Evolutionary conservation across 345 rosid genomes (phyloP), one percentile per base, ranked within the genome.

Genomic region (Lepidium africanum): DNA sequence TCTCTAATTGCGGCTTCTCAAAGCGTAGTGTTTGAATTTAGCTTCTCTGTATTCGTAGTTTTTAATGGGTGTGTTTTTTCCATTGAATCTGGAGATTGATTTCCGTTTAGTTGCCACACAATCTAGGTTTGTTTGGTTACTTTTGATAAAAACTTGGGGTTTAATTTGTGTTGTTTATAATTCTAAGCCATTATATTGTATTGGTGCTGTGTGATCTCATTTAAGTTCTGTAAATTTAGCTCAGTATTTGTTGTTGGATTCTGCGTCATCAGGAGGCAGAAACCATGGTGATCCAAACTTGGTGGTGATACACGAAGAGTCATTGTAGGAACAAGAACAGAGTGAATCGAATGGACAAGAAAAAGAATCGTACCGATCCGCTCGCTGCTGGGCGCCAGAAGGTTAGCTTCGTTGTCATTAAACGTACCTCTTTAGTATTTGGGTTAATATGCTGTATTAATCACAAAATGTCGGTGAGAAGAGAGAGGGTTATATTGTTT

Each of bases 351-450:
- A 93, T 90, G 97, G 98, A 93, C 70, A 90, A 88, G 84, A 90
- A 87, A 82, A 93, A 87, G 87, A 87, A 63, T 74, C 91, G 96
- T 65, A 75, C 82, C 25, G 97, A 93, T 80, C 83, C 89, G 70
- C 97, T 90, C 27, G 89, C 92, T 1, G 98, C 98, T 1, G 98
- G 98, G 21, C 96, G 97, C 11, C 87, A 90, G 72, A 90, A 83
- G 97, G 98, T 90, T 74, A 32, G 75, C 23, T 63, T 53, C 27
- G 1, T 42, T 42, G 17, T 1, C 27, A 9, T 41, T 1, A 16
- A 52, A 27, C 41, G 16, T 14, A 23, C 40, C 23, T 52, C 56
- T 43, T 36, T 7, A 7, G n/a, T 40, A 13, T 39, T 64, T 55
- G 35, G 38, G 64, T 37, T 7, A 10, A 63, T 30, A 38, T 30